phyloP scores from a whole-genome alignment of 176 grass and related monocot species.

The Musa beccarii region DNA sequence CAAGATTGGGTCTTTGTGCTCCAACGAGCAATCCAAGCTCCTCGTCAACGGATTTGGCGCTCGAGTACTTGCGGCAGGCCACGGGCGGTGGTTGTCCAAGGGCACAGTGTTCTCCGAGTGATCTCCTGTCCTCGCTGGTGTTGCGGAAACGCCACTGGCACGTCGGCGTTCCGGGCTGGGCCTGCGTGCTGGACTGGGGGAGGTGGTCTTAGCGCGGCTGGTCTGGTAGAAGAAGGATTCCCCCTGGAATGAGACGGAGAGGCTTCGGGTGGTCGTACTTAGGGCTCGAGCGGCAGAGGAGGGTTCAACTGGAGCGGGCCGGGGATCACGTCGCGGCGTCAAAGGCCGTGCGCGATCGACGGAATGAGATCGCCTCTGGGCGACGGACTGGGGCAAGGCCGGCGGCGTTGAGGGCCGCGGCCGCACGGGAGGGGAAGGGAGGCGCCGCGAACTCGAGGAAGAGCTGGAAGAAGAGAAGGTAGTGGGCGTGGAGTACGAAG shows the following conservation, averaged over 20 bases:
- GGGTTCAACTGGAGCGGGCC: constrained; percentile 15
- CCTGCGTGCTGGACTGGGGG: constrained; percentile 51
- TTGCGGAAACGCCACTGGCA: background rate
- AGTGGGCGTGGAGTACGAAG: constrained; percentile 27
- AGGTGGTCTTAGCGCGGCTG: constrained; percentile 56
- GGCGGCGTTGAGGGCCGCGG: constrained; percentile 40
- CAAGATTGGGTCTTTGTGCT: constrained; percentile 48
- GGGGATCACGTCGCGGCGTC: constrained; percentile 37
- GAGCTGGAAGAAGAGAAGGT: constrained; percentile 26
- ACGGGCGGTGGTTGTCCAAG: constrained; percentile 42
- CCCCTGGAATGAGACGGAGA: constrained; percentile 96
- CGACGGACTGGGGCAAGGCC: constrained; percentile 35
- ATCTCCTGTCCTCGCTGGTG: background rate
- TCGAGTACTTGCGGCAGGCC: constrained; percentile 51
- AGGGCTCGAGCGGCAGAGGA: constrained; percentile 25
- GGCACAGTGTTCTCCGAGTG: constrained; percentile 33
- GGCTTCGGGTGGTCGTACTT: constrained; percentile 69
- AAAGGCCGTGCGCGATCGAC: constrained; percentile 15
- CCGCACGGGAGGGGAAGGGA: background rate
- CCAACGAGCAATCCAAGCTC: constrained; percentile 66
- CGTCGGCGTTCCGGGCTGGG: background rate
- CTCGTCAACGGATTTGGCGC: constrained; percentile 51
- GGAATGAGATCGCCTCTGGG: constrained; percentile 54
- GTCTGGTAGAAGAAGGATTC: constrained; percentile 78
- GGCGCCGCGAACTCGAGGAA: background rate